These are phyloP conservation scores for Kodamaea plutei DNA, from an alignment of 1,139 yeast species.

Conservation along the genomic window DNA sequence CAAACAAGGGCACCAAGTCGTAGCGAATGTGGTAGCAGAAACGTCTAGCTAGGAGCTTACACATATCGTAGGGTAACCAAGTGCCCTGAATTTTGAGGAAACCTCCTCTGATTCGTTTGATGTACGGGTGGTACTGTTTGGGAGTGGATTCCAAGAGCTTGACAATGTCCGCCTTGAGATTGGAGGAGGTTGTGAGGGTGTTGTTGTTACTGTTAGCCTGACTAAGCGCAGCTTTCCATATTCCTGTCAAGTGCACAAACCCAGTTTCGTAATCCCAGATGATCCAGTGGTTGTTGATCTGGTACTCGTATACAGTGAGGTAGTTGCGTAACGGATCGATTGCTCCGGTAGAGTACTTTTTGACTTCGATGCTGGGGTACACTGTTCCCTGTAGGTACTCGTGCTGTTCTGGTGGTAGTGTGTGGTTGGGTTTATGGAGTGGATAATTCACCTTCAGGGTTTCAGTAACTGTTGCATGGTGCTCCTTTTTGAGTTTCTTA, in stretches of 20 bases:
- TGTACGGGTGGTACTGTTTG: constrained; percentile 55
- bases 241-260: constrained; percentile 83
- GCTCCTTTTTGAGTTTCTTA: constrained; percentile 3
- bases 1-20: constrained; percentile 78
- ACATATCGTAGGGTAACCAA: constrained; percentile 78
- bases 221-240: constrained; percentile 73
- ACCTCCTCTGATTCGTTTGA: constrained; percentile 85
- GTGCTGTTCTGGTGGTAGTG: constrained; percentile 26
- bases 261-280: constrained; percentile 91
- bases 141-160: constrained; percentile 72
- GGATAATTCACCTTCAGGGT: constrained; percentile 5
- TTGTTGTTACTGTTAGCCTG: constrained; percentile 10
- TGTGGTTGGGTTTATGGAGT: constrained; percentile 4
- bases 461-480: constrained; percentile 1
- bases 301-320: constrained; percentile 71
- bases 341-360: constrained; percentile 74
- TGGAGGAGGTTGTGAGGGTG: constrained; percentile 15
- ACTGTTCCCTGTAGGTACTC: constrained; percentile 19
- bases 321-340: constrained; percentile 53
- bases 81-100: constrained; percentile 92
- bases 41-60: constrained; percentile 63
- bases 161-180: constrained; percentile 72
- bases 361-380: constrained; percentile 44
- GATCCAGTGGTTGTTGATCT: constrained; percentile 61
- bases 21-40: constrained; percentile 78